Evolutionary conservation across 2,329 filamentous ascomycete species (phyloP).

Genomic region (Coleophoma eucalyptorum): DNA sequence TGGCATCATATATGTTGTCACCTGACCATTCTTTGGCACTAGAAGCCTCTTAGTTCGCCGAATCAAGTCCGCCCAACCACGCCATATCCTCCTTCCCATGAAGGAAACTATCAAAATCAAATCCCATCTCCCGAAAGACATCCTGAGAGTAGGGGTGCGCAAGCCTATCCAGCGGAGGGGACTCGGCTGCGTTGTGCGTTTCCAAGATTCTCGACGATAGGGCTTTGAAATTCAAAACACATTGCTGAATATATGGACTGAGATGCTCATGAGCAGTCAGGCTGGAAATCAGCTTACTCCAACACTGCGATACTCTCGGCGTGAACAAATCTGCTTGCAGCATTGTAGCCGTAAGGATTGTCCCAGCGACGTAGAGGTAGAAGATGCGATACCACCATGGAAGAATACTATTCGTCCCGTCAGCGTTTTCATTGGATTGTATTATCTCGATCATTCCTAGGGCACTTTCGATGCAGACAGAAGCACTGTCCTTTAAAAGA

Average conservation of each 20-base stretch:
- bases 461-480: conserved; percentile 30
- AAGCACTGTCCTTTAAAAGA: conserved; percentile 28
- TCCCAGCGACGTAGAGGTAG: conserved; percentile 1
- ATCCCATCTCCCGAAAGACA: conserved; percentile 1
- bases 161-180: neutral
- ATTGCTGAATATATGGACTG: conserved; percentile 28
- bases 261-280: conserved; percentile 30
- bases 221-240: conserved; percentile 30
- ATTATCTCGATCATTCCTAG: conserved; percentile 28
- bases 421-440: conserved; percentile 21
- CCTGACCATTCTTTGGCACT: too few relatives aligned
- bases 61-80: neutral
- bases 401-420: conserved; percentile 27
- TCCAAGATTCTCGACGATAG: conserved; percentile 28
- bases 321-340: neutral
- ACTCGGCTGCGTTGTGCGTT: neutral
- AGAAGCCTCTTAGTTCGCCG: neutral
- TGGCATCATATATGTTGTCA: too few relatives aligned
- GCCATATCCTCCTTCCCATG: conserved; percentile 2
- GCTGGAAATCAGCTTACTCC: conserved; percentile 7
- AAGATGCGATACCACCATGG: conserved; percentile 12
- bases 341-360: neutral
- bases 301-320: neutral
- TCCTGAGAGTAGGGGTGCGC: neutral
- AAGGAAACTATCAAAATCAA: conserved; percentile 1